Evolutionary conservation across 2,329 filamentous ascomycete genomes (phyloP).

Genomic region (Seiridium cupressi): DNA sequence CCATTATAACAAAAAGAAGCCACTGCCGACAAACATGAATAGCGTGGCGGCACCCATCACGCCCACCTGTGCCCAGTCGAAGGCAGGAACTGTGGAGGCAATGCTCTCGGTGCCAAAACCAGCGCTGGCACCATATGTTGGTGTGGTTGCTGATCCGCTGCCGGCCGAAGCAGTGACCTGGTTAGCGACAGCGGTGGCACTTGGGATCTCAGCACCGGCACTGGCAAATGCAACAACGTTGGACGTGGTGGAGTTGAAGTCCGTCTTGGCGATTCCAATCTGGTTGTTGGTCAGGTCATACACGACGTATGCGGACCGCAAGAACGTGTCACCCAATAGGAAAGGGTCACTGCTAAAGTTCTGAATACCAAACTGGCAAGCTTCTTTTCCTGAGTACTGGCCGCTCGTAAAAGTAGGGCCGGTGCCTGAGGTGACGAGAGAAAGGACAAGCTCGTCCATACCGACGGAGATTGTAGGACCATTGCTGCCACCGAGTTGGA

Average conservation of each 20-base stretch:
- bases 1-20: conserved; percentile 24
- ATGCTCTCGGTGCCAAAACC: conserved; percentile 30
- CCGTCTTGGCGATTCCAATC: conserved; percentile 51
- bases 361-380: conserved; percentile 58
- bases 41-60: conserved; percentile 28
- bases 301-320: conserved; percentile 59
- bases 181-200: conserved; percentile 41
- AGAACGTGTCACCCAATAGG: conserved; percentile 57
- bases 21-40: conserved; percentile 31
- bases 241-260: conserved; percentile 51
- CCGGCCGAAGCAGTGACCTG: conserved; percentile 26
- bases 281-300: conserved; percentile 59
- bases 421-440: conserved; percentile 32
- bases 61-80: conserved; percentile 20
- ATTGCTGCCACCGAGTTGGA: conserved; percentile 47
- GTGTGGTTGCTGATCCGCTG: conserved; percentile 18
- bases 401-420: conserved; percentile 36
- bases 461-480: conserved; percentile 50
- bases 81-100: conserved; percentile 13
- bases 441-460: conserved; percentile 57
- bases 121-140: conserved; percentile 31
- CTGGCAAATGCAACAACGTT: conserved; percentile 51
- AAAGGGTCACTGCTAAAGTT: conserved; percentile 41
- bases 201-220: conserved; percentile 48
- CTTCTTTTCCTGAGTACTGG: conserved; percentile 39